phyloP scores from a whole-genome alignment of 139 green algal species.

The Eudorina sp. region DNA sequence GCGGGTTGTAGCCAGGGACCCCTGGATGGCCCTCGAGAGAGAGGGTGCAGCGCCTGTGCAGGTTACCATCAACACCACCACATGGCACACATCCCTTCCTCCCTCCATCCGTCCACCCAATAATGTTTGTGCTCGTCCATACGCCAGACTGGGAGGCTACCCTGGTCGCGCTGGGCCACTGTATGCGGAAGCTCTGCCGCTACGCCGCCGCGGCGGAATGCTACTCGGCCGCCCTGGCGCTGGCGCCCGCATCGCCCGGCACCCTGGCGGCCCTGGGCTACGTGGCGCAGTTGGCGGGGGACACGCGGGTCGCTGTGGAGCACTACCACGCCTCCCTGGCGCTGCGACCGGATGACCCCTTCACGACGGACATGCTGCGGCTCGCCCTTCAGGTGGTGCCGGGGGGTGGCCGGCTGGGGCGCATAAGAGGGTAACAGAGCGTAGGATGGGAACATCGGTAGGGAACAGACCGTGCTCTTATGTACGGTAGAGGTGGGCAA shows the following conservation, averaged over 20 bases:
- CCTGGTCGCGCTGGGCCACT: conserved; percentile 91
- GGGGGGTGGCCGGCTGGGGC: background rate
- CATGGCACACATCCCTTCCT: background rate
- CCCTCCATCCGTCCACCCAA: background rate
- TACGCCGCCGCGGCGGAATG: conserved; percentile 3
- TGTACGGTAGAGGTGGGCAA: background rate
- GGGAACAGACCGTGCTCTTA: background rate
- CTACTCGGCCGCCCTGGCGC: conserved; percentile 60
- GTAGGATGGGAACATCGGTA: background rate
- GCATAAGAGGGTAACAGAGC: background rate
- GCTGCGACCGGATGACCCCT: conserved; percentile 83
- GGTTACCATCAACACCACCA: background rate
- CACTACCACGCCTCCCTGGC: conserved; percentile 92
- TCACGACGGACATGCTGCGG: conserved; percentile 86
- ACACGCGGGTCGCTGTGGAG: conserved; percentile 79
- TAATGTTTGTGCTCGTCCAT: background rate
- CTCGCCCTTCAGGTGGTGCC: conserved; percentile 66
- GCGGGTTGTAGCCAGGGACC: background rate
- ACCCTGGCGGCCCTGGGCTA: conserved; percentile 87
- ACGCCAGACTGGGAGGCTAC: conserved; percentile 83
- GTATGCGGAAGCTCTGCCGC: conserved; percentile 81
- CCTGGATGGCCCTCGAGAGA: background rate
- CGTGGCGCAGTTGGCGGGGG: conserved; percentile 82
- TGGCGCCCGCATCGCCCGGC: conserved; percentile 71
- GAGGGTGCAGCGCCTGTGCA: background rate